Percentiles rank a stretch among this genome's conserved stretches.
Conservation (phyloP, 1,284 basidiomycete genomes). For the Tilletia walkeri region DNA sequence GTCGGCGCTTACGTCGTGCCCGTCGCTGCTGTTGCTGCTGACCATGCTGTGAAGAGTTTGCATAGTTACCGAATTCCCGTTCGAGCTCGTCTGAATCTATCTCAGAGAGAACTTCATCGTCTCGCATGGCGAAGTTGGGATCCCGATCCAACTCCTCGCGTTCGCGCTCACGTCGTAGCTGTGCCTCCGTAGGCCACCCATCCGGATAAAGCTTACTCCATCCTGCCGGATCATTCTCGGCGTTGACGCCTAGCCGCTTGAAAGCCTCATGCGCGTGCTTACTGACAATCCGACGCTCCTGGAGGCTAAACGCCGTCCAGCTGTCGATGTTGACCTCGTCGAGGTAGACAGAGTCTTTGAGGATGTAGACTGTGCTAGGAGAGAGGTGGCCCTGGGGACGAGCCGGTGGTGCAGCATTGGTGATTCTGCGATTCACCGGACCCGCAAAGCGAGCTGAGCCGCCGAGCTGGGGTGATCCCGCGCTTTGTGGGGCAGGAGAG, state of each 20-base stretch:
- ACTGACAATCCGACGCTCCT: background rate
- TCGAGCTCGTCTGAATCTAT: conserved; percentile 15
- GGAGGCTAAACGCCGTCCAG: background rate
- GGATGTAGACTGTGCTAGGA: conserved; percentile 7
- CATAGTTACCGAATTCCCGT: background rate
- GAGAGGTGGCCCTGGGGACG: conserved; percentile 10
- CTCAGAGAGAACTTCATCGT: conserved; percentile 6
- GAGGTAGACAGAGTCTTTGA: conserved; percentile 10
- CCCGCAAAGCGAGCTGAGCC: conserved; percentile 1
- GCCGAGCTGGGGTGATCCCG: conserved; percentile 1
- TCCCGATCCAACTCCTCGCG: conserved; percentile 7
- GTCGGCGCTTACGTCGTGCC: background rate
- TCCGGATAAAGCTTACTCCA: conserved; percentile 15
- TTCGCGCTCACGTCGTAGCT: conserved; percentile 1
- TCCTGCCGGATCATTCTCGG: conserved; percentile 4
- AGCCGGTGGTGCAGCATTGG: background rate
- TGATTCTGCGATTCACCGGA: conserved; percentile 8
- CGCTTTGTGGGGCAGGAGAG: background rate
- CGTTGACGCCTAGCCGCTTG: conserved; percentile 8
- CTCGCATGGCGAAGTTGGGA: conserved; percentile 1
- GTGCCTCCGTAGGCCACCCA: conserved; percentile 8
- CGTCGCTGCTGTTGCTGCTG: background rate
- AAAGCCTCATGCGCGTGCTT: conserved; percentile 14
- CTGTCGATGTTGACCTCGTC: conserved; percentile 16
- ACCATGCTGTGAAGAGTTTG: background rate